Percentiles rank a stretch among this genome's conserved stretches.
phyloP scores from a whole-genome alignment of 2,329 filamentous ascomycete species.

The Cordyceps javanica region DNA sequence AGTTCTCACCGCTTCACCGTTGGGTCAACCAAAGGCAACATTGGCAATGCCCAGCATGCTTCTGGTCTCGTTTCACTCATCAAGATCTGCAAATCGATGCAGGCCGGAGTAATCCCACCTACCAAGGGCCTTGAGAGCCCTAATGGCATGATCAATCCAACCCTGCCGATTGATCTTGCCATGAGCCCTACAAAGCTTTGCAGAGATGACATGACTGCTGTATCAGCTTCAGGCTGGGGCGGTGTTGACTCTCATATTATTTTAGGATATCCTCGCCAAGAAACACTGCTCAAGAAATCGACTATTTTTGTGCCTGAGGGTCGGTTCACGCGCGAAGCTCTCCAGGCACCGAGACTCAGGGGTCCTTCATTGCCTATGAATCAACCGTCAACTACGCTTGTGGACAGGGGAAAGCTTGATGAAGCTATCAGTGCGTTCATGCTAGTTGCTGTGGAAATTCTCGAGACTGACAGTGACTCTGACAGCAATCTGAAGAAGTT shows the following conservation, averaged over 20 bases:
- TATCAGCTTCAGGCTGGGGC: conserved; percentile 39
- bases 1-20: conserved; percentile 1
- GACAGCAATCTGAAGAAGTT: not conserved
- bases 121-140: conserved; percentile 60
- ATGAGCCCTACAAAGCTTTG: not conserved
- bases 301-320: not conserved
- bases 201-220: conserved; percentile 6
- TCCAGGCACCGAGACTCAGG: not conserved
- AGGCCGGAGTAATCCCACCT: conserved; percentile 52
- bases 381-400: not conserved
- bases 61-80: conserved; percentile 14
- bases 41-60: conserved; percentile 15
- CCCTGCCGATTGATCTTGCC: conserved; percentile 8
- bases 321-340: not conserved
- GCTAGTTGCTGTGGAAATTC: not conserved
- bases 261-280: conserved; percentile 27
- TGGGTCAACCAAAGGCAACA: conserved; percentile 14
- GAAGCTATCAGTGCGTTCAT: not conserved
- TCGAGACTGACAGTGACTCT: not conserved
- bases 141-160: conserved; percentile 42
- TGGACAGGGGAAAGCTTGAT: not conserved
- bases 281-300: not conserved
- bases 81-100: conserved; percentile 15
- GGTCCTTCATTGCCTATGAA: not conserved
- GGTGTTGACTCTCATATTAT: conserved; percentile 42